phyloP scores from a whole-genome alignment of 2,329 filamentous ascomycete genomes.

The Verticillium nubilum region DNA sequence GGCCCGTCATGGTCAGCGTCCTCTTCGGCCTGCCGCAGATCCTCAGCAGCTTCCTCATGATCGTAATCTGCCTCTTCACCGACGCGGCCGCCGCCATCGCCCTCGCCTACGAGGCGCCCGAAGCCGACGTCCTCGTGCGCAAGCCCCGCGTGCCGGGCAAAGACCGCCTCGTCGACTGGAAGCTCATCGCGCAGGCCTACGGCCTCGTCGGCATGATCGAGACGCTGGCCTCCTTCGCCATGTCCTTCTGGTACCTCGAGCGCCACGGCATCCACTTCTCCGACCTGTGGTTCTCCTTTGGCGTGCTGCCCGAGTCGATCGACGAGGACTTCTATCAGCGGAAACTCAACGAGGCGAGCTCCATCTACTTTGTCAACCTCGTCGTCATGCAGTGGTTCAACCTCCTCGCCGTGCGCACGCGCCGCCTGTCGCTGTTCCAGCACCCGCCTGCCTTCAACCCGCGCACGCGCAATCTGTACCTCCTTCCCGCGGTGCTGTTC shows the following conservation, averaged over 20 bases:
- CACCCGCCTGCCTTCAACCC: constrained; percentile 64
- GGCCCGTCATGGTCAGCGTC: constrained; percentile 70
- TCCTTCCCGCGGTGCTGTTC: constrained; percentile 68
- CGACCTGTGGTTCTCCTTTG: constrained; percentile 64
- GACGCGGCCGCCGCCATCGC: constrained; percentile 69
- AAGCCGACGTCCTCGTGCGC: constrained; percentile 67
- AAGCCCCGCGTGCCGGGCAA: constrained; percentile 63
- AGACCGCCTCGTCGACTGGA: constrained; percentile 68
- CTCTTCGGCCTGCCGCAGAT: constrained; percentile 69
- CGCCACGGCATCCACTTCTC: constrained; percentile 59
- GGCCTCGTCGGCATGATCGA: constrained; percentile 63
- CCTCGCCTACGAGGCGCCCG: constrained; percentile 70
- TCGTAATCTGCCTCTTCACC: constrained; percentile 67
- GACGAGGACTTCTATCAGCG: constrained; percentile 48
- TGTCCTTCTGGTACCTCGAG: constrained; percentile 63
- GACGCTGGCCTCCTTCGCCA: constrained; percentile 54
- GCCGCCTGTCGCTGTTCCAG: constrained; percentile 63
- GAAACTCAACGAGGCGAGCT: constrained; percentile 59
- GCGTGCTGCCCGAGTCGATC: constrained; percentile 41
- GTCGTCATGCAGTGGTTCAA: constrained; percentile 83
- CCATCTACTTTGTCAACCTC: constrained; percentile 74
- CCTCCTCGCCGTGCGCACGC: constrained; percentile 62
- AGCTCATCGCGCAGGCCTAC: constrained; percentile 68
- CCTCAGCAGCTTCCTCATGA: constrained; percentile 68
- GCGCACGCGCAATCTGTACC: constrained; percentile 58